Conservation (phyloP, 805 yeast genomes). For the Saccharomycopsis sp. region DNA sequence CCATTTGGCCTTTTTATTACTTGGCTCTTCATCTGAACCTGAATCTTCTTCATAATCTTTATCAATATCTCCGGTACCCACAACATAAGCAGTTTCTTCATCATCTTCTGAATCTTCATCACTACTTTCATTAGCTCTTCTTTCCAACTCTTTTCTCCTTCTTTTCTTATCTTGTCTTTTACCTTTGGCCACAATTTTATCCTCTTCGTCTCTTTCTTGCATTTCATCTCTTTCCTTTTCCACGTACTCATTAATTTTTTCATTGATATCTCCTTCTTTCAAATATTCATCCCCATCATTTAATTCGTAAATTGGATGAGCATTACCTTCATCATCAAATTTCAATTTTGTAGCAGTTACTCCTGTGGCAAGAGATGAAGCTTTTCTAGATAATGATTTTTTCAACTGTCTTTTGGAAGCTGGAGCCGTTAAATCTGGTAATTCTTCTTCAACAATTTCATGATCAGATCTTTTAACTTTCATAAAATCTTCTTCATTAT, state of each 20-base stretch:
- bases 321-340: conserved; percentile 86
- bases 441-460: conserved; percentile 49
- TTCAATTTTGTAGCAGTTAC: conserved; percentile 69
- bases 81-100: conserved; percentile 14
- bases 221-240: conserved; percentile 55
- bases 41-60: conserved; percentile 13
- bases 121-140: conserved; percentile 35
- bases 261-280: conserved; percentile 54
- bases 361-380: conserved; percentile 39
- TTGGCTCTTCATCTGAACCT: conserved; percentile 9
- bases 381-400: conserved; percentile 80
- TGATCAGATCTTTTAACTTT: conserved; percentile 72
- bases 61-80: conserved; percentile 17
- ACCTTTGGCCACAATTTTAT: conserved; percentile 64
- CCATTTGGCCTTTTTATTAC: conserved; percentile 18
- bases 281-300: conserved; percentile 83
- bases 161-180: conserved; percentile 85
- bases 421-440: conserved; percentile 51
- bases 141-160: conserved; percentile 71
- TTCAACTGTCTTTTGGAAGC: conserved; percentile 78
- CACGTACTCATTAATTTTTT: conserved; percentile 60
- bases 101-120: conserved; percentile 23
- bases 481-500: conserved; percentile 68
- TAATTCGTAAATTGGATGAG: conserved; percentile 87
- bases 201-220: conserved; percentile 64